Base-by-base conservation (phyloP, 352 stramenopile species). In the Elongisporangium senticosum region DNA sequence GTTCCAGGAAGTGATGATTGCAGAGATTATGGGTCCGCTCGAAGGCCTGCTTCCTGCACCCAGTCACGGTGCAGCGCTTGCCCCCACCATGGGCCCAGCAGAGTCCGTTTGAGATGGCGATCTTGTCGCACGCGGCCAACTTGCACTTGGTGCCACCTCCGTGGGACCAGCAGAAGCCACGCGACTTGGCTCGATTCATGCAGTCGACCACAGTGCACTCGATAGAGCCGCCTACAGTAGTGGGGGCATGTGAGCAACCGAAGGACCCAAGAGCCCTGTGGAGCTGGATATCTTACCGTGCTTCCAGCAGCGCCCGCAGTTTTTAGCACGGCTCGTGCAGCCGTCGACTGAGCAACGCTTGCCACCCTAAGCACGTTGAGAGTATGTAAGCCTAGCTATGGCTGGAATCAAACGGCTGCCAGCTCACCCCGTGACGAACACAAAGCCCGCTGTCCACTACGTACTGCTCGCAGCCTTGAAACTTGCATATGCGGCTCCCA, bases 151-250 rank as follows among this genome's bases (percentile, higher is more conserved):
- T 89, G n/a, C 86, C 86, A 1, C 86, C 86, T 47, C 86, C 86
- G 61, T 95, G 86, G 0, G 80, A 91, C 86, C 84, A 93, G 63
- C 86, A 95, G 50, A 88, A 87, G 15, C 86, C 86, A n/a, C 81
- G 69, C 26, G 83, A 90, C 65, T 93, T 93, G 64, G 83, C 84
- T n/a, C 84, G 83, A 53, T 93, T 93, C 37, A 79, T 71, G 58
- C 86, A 95, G 20, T 68, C 72, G 4, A 66, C 60, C 28, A 89
- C 65, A 58, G 87, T 93, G 69, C 85, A 94, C 53, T 81, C 72
- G 1, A 68, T 88, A 8, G 82, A 92, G n/a, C 82, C 82, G 43
- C 73, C 73, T n/a, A n/a, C n/a, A n/a, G n/a, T 82, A 51, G 47
- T 22, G 7, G 47, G 14, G 20, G 7, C 1, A 20, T 24, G 19